Percentiles rank a stretch among this genome's conserved stretches.
phyloP scores from a whole-genome alignment of 139 green algal genomes.

The Chlorella vulgaris region DNA sequence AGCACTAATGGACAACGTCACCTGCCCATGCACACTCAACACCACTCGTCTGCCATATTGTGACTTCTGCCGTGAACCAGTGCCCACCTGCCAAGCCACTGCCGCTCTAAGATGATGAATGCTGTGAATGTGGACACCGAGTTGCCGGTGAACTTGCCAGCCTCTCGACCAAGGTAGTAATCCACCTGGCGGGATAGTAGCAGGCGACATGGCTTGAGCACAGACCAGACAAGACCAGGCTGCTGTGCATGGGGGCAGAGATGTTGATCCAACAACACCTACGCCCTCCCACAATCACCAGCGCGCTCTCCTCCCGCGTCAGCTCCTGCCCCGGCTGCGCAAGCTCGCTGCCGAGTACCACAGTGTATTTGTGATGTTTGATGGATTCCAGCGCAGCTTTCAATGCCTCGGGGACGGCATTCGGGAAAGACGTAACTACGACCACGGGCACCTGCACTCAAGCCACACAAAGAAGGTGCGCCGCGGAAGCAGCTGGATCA shows the following conservation, averaged over 20 bases:
- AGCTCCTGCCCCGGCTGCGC: background rate
- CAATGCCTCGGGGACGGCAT: slow-evolving; percentile 12
- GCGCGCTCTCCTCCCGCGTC: slow-evolving; percentile 8
- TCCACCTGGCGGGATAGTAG: background rate
- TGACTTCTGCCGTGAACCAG: too few relatives aligned
- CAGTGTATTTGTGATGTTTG: background rate
- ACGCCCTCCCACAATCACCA: too few relatives aligned
- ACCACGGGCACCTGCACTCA: slow-evolving; percentile 13
- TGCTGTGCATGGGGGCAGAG: background rate
- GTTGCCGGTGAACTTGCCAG: slow-evolving; percentile 29
- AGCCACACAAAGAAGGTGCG: background rate
- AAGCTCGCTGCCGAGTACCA: slow-evolving; percentile 12
- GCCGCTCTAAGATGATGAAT: slow-evolving; percentile 24
- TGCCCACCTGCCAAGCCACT: slow-evolving; percentile 1
- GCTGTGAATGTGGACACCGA: slow-evolving; percentile 34
- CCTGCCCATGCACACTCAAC: too few relatives aligned
- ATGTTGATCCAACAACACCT: too few relatives aligned
- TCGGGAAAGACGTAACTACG: slow-evolving; percentile 13
- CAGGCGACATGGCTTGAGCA: background rate
- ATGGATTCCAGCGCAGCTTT: background rate
- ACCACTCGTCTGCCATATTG: too few relatives aligned
- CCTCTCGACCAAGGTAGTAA: slow-evolving; percentile 27
- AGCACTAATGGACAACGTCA: background rate
- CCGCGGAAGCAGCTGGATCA: too few relatives aligned
- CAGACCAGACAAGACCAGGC: too few relatives aligned